phyloP scores from a whole-genome alignment of 225 moss, liverwort and hornwort species.

The Sphagnum contortum region DNA sequence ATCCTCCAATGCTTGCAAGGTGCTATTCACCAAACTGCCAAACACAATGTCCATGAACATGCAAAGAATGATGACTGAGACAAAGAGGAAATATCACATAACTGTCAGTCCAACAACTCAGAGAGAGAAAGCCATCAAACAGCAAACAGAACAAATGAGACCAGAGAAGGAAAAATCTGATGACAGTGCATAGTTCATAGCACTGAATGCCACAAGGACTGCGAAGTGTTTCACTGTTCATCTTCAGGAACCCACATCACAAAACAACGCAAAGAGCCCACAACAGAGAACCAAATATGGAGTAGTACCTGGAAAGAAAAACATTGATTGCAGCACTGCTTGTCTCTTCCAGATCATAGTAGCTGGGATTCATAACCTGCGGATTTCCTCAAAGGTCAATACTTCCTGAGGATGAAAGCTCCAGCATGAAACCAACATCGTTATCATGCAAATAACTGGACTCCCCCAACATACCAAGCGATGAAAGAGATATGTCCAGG shows the following conservation, averaged over 20 bases:
- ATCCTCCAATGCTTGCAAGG: constrained; percentile 85
- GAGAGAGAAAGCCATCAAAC: too few relatives aligned
- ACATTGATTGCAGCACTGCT: constrained; percentile 67
- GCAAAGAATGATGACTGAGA: too few relatives aligned
- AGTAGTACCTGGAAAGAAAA: constrained; percentile 61
- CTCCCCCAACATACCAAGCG: constrained; percentile 54
- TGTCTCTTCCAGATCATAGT: constrained; percentile 92
- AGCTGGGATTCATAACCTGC: constrained; percentile 95
- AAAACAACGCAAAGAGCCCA: neutral
- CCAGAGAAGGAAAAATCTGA: too few relatives aligned
- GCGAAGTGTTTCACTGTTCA: too few relatives aligned
- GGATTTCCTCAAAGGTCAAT: neutral
- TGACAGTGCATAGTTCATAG: too few relatives aligned
- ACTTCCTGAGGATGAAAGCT: neutral
- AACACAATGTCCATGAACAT: neutral
- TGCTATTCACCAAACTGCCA: constrained; percentile 69
- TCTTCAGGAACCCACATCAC: too few relatives aligned
- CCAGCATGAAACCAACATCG: too few relatives aligned
- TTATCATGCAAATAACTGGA: too few relatives aligned
- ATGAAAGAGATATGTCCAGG: constrained; percentile 97
- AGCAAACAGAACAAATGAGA: too few relatives aligned
- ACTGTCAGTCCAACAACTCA: too few relatives aligned
- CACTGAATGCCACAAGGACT: too few relatives aligned
- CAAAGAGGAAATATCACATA: too few relatives aligned
- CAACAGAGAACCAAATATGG: neutral